Evolutionary conservation across 2,329 filamentous ascomycete genomes (phyloP).

Genomic region (Sporothrix curviconia): DNA sequence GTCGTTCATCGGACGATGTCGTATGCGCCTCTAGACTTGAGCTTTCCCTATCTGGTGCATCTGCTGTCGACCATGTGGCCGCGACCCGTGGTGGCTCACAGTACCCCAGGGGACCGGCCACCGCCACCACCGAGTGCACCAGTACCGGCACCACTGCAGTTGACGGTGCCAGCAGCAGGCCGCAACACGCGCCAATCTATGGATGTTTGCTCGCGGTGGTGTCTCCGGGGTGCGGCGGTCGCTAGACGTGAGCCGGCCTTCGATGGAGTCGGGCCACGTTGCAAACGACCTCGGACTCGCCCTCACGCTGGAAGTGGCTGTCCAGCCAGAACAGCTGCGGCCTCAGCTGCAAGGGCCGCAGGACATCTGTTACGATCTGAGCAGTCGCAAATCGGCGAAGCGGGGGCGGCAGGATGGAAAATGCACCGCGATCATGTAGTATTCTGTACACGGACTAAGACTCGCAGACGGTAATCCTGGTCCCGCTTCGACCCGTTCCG

Average conservation of each 20-base stretch:
- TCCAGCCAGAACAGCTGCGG: constrained; percentile 70
- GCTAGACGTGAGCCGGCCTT: constrained; percentile 68
- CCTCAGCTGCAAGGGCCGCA: constrained; percentile 74
- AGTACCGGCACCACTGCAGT: constrained; percentile 1
- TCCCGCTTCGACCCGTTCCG: constrained; percentile 67
- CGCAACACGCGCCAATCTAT: constrained; percentile 50
- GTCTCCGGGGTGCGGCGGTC: constrained; percentile 48
- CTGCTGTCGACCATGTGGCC: constrained; percentile 40
- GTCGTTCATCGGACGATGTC: constrained; percentile 40
- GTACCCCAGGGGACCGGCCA: constrained; percentile 24
- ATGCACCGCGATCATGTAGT: constrained; percentile 77
- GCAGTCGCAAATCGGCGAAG: constrained; percentile 63
- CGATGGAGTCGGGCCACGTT: constrained; percentile 74
- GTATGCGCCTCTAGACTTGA: constrained; percentile 40
- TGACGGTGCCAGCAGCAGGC: no score
- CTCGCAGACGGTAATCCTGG: constrained; percentile 84
- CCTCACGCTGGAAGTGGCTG: constrained; percentile 82
- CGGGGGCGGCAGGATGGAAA: constrained; percentile 61
- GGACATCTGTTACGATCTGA: constrained; percentile 80
- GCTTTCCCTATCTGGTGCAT: constrained; percentile 7
- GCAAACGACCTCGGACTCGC: constrained; percentile 81
- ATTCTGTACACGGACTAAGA: constrained; percentile 95
- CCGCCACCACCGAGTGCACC: constrained; percentile 35
- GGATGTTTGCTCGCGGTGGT: constrained; percentile 48
- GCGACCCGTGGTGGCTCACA: constrained; percentile 22